Evolutionary conservation across 768 basidiomycete species (phyloP).

Genomic region (Termitomyces sp.): DNA sequence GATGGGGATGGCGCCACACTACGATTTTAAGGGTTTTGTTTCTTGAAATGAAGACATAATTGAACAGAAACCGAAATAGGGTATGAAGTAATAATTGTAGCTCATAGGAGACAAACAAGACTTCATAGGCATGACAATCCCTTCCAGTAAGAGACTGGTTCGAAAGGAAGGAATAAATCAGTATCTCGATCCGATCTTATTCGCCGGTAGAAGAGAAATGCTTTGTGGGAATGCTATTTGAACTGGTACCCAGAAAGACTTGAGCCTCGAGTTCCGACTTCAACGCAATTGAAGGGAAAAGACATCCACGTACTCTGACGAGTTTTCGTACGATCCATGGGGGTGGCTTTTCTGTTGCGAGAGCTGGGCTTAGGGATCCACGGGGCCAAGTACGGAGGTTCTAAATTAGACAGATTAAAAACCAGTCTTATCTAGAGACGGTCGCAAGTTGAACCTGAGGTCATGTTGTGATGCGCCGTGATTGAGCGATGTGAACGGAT

Average conservation of each 20-base stretch:
- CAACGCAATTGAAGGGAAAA: background rate
- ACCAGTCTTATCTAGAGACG: no score
- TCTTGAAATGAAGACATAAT: no score
- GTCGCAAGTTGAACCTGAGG: no score
- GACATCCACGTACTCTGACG: constrained; percentile 47
- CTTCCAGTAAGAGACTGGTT: constrained; percentile 56
- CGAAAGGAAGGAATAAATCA: background rate
- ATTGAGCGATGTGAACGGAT: no score
- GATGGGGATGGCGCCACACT: no score
- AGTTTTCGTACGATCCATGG: constrained; percentile 66
- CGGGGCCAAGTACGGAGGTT: constrained; percentile 13
- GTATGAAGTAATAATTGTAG: no score
- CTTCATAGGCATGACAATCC: constrained; percentile 60
- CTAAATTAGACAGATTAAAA: background rate
- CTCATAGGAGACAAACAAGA: constrained; percentile 60
- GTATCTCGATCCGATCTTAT: background rate
- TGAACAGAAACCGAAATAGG: no score
- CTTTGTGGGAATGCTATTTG: no score
- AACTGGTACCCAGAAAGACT: background rate
- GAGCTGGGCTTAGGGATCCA: constrained; percentile 40
- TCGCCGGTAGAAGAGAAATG: no score
- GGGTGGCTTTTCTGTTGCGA: constrained; percentile 52
- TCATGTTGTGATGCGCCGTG: no score
- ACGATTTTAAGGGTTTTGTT: no score
- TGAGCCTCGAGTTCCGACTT: background rate